Base-by-base conservation (phyloP, 352 stramenopile genomes). In the Hyaloperonospora brassicae region DNA sequence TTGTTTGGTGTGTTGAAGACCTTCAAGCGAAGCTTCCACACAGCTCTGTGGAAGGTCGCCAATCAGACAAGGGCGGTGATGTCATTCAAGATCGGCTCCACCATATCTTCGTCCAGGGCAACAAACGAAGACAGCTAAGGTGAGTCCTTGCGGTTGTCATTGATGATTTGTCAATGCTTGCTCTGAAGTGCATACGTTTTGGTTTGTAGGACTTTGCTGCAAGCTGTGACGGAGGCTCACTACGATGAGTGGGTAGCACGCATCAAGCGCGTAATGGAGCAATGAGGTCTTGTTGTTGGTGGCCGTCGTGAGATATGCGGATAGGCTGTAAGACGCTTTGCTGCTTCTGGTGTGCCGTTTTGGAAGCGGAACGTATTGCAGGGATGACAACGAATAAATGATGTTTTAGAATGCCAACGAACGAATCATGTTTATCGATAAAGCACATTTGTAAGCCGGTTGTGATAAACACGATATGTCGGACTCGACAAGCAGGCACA, bases 1-100 rank as follows among this genome's bases (percentile, higher is more conserved):
- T 87, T n/a, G 78, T 83, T 12, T 66, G 57, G 61, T 79, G 74
- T 47, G 56, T 89, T 4, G 70, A 79, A 14, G 71, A 87, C 47
- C 62, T 91, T 14, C 72, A 87, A 22, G 78, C 73, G 2, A 78
- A 79, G 51, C 57, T 91, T 14, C 78, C 81, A 13, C 58, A 56
- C 12, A 50, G 59, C 12, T 55, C 58, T 7, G 36, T 43, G 2
- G 47, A 64, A 11, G 62, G 76, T 21, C 38, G 62, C 1, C 56
- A 67, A 25, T 36, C 42, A 30, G 31, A 61, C 24, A 57, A 68
- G 25, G 52, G 59, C 23, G 61, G 61, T n/a, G 27, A 47, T 11
- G 56, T 42, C 25, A 64, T 73, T 51, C 21, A 50, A 21, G 59
- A 76, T 35, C 65, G 67, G 13, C 57, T 84, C 11, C 55, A 59